Base-by-base conservation (phyloP, 106 monocot genomes). In the Apostasia shenzhenica region DNA sequence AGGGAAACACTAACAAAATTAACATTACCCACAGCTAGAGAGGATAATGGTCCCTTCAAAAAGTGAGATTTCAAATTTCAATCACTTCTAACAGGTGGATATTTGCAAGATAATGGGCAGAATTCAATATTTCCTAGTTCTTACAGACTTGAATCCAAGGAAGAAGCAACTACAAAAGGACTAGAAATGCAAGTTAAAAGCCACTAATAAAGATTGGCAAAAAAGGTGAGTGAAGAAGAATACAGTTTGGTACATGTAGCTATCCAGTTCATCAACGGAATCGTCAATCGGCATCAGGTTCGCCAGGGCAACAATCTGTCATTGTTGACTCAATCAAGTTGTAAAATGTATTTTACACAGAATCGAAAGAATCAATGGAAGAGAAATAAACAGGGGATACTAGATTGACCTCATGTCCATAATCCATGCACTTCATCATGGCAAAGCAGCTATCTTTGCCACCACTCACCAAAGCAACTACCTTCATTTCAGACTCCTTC, bases 231-330 rank as follows among this genome's bases (percentile, higher is more conserved):
- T 26, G 26, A 7, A 55, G 49, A 41, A 39, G 14, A 80, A 78
- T 74, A 97, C 97, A 73, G 97, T 99, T 78, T 99, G 97, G 67
- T 93, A 99, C 97, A 99, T 99, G 81, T 99, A 99, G 81, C 97
- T 99, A 64, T 99, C 92, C 64, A 99, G 68, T 73, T 99, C 97
- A 57, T 99, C 97, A 13, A 99, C 83, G 14, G 90, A 80, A 45
- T 99, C 97, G 55, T 99, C 97, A 12, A 81, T 39, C 5, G 97
- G 97, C 69, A 99, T 56, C 69, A 99, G 58, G 80, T 99, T 99
- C 53, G 97, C 97, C 81, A 99, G 77, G 2, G 97, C 97, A 26
- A 93, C 90, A 66, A 97, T 78, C 95, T 97, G 64, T 46, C 50
- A 42, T 6, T 13, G 42, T 66, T 48, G 44, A 46, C 62, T 11